phyloP scores from a whole-genome alignment of 768 basidiomycete species.

The Boletus sensibilis region DNA sequence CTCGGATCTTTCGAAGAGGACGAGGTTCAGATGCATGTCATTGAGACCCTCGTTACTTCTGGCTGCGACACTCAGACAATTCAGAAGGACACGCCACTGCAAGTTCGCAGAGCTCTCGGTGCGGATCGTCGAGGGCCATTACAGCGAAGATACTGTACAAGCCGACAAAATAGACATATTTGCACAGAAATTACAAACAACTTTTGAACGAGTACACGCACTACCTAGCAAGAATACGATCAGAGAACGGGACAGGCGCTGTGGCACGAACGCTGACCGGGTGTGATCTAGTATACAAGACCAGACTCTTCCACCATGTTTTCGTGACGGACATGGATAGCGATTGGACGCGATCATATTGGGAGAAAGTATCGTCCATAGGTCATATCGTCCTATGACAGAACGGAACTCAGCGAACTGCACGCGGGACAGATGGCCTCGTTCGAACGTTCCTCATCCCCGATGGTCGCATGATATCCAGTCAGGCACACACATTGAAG shows the following conservation, averaged over 20 bases:
- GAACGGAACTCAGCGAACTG: not conserved
- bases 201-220: not conserved
- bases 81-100: not conserved
- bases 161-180: too few relatives aligned
- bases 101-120: not conserved
- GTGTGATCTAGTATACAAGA: not conserved
- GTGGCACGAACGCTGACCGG: not conserved
- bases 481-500: not conserved
- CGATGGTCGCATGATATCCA: not conserved
- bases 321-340: not conserved
- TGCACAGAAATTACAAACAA: too few relatives aligned
- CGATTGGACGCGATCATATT: not conserved
- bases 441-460: not conserved
- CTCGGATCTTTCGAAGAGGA: not conserved
- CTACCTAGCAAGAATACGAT: not conserved
- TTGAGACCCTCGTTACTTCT: not conserved
- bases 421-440: not conserved
- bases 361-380: not conserved
- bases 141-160: not conserved
- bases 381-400: not conserved
- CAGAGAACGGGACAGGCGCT: not conserved
- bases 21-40: not conserved
- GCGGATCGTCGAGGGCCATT: too few relatives aligned
- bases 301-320: not conserved
- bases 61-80: not conserved